Evolutionary conservation across 768 basidiomycete genomes (phyloP).

Genomic region (Russula sp.): DNA sequence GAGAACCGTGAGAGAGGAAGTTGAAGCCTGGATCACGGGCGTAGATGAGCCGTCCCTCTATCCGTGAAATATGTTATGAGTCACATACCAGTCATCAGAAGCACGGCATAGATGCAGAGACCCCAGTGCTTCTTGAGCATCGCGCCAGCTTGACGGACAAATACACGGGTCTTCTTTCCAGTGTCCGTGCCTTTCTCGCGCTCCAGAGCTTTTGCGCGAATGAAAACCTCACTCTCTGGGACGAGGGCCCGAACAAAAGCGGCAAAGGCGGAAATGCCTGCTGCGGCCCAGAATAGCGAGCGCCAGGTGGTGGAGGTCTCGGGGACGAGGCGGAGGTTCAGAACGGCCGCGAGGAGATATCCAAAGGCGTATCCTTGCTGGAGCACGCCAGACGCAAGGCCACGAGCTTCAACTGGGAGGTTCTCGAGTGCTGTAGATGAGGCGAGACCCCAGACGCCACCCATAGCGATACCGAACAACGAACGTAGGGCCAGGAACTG

Average conservation of each 20-base stretch:
- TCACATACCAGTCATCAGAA: slow-evolving; percentile 61
- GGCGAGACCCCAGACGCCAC: slow-evolving; percentile 84
- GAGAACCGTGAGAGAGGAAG: slow-evolving; percentile 49
- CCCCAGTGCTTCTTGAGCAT: slow-evolving; percentile 86
- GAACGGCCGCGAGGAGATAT: slow-evolving; percentile 76
- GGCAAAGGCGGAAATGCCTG: slow-evolving; percentile 68
- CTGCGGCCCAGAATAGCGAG: slow-evolving; percentile 72
- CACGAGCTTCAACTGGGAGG: slow-evolving; percentile 80
- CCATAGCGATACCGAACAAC: slow-evolving; percentile 85
- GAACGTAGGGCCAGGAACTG: slow-evolving; percentile 83
- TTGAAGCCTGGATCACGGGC: slow-evolving; percentile 37
- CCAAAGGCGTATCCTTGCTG: slow-evolving; percentile 93
- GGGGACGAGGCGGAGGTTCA: slow-evolving; percentile 64
- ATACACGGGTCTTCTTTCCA: slow-evolving; percentile 55
- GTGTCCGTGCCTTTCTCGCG: slow-evolving; percentile 36
- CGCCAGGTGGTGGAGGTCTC: slow-evolving; percentile 49
- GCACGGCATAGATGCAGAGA: slow-evolving; percentile 77
- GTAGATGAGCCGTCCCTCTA: background rate
- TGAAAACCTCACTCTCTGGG: slow-evolving; percentile 75
- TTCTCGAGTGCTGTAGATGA: slow-evolving; percentile 83
- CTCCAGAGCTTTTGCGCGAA: slow-evolving; percentile 55
- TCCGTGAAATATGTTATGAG: background rate
- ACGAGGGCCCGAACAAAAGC: slow-evolving; percentile 59
- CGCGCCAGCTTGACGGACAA: slow-evolving; percentile 61
- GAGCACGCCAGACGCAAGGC: slow-evolving; percentile 78